Evolutionary conservation across 2,329 filamentous ascomycete species (phyloP), one percentile per base, ranked within the genome.

Genomic region (Pseudocercospora fuligena): DNA sequence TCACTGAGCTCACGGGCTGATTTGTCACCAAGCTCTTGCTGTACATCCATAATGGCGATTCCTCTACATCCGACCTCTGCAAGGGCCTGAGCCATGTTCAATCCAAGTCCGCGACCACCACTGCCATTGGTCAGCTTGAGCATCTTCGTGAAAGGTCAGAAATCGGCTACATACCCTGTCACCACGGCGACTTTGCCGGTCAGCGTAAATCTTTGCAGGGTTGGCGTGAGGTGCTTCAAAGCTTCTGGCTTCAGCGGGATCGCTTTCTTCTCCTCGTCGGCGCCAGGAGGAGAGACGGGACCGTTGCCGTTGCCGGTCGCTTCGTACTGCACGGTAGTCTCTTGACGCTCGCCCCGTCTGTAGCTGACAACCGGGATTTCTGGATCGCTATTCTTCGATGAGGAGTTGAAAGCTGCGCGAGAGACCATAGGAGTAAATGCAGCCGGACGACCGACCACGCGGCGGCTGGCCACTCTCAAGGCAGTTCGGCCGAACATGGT

Each of bases 31-130:
- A 92, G 85, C 73, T 92, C 87, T 80, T 91, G 87, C 82, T 92
- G 91, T 71, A 90, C 89, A 74, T 93, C 91, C 75, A 94, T 89
- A 76, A 93, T 91, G 75, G 90, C 85, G 63, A 93, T 86, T 59
- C 88, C 88, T 80, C 90, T 89, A 59, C 90, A 89, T 66, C 91
- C 91, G 61, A 90, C 90, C 81, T 94, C 91, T 58, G 90, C 88
- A 70, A 91, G 89, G 64, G 90, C 91, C 68, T 90, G 88, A 57
- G 91, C 90, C 89, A 93, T 93, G 82, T 90, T 85, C 84, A 91
- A 92, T 59, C 91, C 91, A 5, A 94, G 84, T 76, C 91, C 91
- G 73, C 91, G 89, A 69, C 90, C 91, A 78, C 89, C 91, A 76
- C 90, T 90, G 67, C 66, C 21, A 64, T 43, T 36, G 62, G 72